Base-by-base conservation (phyloP, 768 basidiomycete genomes). In the Trametes punicea region DNA sequence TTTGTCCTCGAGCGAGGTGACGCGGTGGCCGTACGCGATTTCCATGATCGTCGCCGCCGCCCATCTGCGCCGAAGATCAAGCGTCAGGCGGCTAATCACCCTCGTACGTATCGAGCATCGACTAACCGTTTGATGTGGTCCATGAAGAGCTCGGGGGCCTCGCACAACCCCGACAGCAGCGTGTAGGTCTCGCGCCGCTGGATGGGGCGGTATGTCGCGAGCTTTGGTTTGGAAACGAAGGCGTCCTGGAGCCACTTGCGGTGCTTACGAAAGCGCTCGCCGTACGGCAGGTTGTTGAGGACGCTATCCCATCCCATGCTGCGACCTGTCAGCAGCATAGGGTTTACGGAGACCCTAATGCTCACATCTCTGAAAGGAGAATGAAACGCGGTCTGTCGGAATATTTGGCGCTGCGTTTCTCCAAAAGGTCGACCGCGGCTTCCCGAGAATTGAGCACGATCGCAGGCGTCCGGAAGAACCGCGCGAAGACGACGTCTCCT, bases 21-120 rank as follows among this genome's bases (percentile, higher is more conserved):
- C 61, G 15, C 60, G 45, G 51, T 69, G 68, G 5, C 73, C 73
- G 48, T 71, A 74, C 0, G 68, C 60, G 20, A 72, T 61, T 27
- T 59, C 61, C 26, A 72, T 59, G 15, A 71, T 64, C 3, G 66
- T 59, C 0, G 67, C 62, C 9, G 62, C 69, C 3, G 64, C 61
- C 41, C 58, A 67, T 26, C 69, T 70, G 27, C 18, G 27, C 49
- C 33, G 34, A 15, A 4, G 15, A 26, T 33, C 20, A 36, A 2
- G 23, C 7, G n/a, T 34, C 42, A 42, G 30, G 1, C 40, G 16
- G 21, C 6, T 3, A 13, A 25, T 23, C 16, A 13, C 9, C 6
- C 15, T 20, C 16, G 21, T 26, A 18, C 39, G n/a, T n/a, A 18
- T 18, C 11, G 20, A 13, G n/a, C 7, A 4, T 20, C 8, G 18